A percentile compares a stretch with the other conserved stretches of the same genome.
phyloP scores from a whole-genome alignment of 2,329 filamentous ascomycete genomes.

The Didymella lethalis region DNA sequence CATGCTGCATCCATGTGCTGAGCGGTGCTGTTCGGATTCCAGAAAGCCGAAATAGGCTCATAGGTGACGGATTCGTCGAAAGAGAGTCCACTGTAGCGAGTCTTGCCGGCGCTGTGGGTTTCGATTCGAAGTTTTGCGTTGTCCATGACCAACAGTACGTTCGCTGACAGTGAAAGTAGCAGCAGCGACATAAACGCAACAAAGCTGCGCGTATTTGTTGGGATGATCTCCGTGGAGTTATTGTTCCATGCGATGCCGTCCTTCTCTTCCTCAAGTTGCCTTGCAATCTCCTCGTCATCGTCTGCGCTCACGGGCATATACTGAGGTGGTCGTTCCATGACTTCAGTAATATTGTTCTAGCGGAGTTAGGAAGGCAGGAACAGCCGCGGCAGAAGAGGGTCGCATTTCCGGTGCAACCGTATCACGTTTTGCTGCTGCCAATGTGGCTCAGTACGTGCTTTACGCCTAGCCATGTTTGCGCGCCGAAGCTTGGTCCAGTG shows the following conservation, averaged over 20 bases:
- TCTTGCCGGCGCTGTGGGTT: conserved; percentile 28
- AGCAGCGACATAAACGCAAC: conserved; percentile 39
- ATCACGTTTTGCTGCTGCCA: conserved; percentile 14
- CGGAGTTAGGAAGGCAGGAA: conserved; percentile 20
- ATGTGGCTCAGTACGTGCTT: conserved; percentile 17
- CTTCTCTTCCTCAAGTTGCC: conserved; percentile 37
- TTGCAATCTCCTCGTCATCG: conserved; percentile 30
- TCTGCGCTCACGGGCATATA: conserved; percentile 40
- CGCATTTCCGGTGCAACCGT: conserved; percentile 16
- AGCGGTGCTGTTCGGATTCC: conserved; percentile 41
- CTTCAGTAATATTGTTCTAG: conserved; percentile 8
- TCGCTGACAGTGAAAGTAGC: conserved; percentile 41
- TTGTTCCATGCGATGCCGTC: conserved; percentile 35
- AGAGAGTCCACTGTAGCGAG: conserved; percentile 38
- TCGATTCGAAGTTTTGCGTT: conserved; percentile 33
- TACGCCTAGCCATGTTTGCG: conserved; percentile 16
- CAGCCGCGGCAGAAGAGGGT: conserved; percentile 15
- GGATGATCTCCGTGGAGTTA: conserved; percentile 37
- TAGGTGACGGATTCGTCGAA: conserved; percentile 41
- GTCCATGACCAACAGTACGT: conserved; percentile 41
- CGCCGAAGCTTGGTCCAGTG: conserved; percentile 35
- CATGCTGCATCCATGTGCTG: conserved; percentile 42
- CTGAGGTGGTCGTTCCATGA: conserved; percentile 36
- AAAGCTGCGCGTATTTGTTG: conserved; percentile 38
- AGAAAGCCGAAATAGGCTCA: conserved; percentile 41